phyloP scores from a whole-genome alignment of 148 eudicot species.

The Agrostemma githago region DNA sequence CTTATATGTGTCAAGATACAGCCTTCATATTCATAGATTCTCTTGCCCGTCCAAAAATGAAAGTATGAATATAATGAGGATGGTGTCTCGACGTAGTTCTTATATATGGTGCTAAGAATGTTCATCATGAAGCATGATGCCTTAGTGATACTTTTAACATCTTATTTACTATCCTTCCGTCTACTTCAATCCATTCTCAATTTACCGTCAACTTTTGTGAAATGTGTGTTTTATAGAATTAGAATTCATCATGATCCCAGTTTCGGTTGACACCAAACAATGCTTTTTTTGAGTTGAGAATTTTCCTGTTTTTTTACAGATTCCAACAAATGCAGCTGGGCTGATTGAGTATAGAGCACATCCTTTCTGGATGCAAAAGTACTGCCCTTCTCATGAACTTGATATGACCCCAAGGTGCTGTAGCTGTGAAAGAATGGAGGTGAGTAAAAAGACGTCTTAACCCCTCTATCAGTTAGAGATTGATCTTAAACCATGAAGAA shows the following conservation, averaged over 20 bases:
- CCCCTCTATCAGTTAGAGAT: neutral
- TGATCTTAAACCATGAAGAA: neutral
- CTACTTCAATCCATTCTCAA: neutral
- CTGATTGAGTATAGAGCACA: constrained; percentile 93
- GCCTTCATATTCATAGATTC: neutral
- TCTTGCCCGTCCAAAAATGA: too few relatives aligned
- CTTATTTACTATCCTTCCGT: neutral
- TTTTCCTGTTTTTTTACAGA: constrained; percentile 35
- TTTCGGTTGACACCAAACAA: neutral
- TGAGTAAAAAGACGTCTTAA: constrained; percentile 22
- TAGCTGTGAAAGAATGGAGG: constrained; percentile 99
- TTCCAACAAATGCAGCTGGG: constrained; percentile 75
- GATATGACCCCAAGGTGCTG: constrained; percentile 94
- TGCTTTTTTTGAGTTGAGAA: neutral
- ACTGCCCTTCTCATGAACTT: constrained; percentile 87
- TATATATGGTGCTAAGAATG: neutral
- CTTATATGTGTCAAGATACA: neutral
- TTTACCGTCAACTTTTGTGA: neutral
- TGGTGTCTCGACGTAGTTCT: neutral
- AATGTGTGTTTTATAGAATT: neutral
- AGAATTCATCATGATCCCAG: neutral
- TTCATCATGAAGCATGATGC: neutral
- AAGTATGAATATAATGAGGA: too few relatives aligned
- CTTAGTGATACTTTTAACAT: neutral
- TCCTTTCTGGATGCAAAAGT: constrained; percentile 96